These are phyloP conservation scores for Lithohypha guttulata DNA, from an alignment of 2,329 filamentous ascomycete species.

Conservation along the genomic window DNA sequence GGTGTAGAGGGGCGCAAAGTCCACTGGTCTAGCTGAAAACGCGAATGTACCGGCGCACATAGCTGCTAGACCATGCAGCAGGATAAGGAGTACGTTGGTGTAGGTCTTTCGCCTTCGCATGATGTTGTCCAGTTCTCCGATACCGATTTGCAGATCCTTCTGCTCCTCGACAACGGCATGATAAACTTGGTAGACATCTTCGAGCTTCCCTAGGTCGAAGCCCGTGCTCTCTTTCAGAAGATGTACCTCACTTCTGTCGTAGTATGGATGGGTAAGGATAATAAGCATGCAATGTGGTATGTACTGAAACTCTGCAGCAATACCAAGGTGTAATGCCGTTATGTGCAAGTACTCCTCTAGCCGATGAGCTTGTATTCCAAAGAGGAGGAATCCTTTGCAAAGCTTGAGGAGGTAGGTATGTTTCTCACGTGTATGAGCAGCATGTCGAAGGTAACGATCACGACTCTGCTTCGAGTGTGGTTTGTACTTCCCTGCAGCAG, in stretches of 20 bases:
- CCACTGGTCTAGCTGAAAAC: conserved; percentile 64
- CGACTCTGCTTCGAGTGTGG: background rate
- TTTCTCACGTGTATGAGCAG: conserved; percentile 1
- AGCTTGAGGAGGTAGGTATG: conserved; percentile 5
- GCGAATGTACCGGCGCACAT: conserved; percentile 69
- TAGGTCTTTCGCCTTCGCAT: conserved; percentile 47
- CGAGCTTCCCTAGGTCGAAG: conserved; percentile 31
- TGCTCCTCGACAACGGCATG: conserved; percentile 38
- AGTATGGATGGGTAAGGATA: background rate
- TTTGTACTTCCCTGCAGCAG: background rate
- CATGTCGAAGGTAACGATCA: background rate
- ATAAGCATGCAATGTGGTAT: conserved; percentile 4
- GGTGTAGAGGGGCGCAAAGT: conserved; percentile 65
- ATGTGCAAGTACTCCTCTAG: conserved; percentile 4
- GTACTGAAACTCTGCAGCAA: conserved; percentile 4
- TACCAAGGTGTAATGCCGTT: background rate
- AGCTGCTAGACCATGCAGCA: conserved; percentile 65
- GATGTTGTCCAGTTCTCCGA: conserved; percentile 37
- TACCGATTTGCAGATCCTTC: conserved; percentile 34
- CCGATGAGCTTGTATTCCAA: conserved; percentile 2
- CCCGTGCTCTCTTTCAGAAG: conserved; percentile 2
- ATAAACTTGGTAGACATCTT: conserved; percentile 35
- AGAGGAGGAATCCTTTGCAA: conserved; percentile 5
- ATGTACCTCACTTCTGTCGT: conserved; percentile 1
- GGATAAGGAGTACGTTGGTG: conserved; percentile 42